Evolutionary conservation across 371 early-diverging fungal genomes (phyloP).

Genomic region (Gilbertella persicaria): DNA sequence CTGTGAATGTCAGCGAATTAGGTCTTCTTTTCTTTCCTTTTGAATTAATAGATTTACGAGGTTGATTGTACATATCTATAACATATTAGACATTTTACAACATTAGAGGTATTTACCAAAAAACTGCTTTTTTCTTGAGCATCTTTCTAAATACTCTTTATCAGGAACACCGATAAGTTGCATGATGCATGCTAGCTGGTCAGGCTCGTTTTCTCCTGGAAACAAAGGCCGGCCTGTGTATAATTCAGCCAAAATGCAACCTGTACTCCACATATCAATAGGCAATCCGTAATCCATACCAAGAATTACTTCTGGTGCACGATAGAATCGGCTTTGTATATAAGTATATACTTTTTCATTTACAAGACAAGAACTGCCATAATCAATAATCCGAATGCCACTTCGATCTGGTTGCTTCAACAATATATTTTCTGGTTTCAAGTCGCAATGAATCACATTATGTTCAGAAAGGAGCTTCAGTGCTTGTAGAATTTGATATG

Average conservation of each 20-base stretch:
- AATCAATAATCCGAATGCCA: conserved; percentile 90
- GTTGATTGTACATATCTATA: conserved; percentile 65
- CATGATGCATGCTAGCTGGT: conserved; percentile 94
- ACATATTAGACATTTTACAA: not conserved
- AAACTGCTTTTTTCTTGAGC: conserved; percentile 79
- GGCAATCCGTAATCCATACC: conserved; percentile 84
- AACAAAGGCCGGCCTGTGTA: conserved; percentile 88
- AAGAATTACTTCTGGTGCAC: conserved; percentile 95
- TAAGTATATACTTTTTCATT: conserved; percentile 86
- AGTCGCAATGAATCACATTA: conserved; percentile 92
- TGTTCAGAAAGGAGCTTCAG: conserved; percentile 66
- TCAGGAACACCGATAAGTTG: conserved; percentile 88
- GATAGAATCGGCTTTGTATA: conserved; percentile 96
- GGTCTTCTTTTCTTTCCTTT: conserved; percentile 86
- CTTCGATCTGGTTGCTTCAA: conserved; percentile 55
- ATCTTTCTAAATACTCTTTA: conserved; percentile 71
- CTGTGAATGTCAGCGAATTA: conserved; percentile 67
- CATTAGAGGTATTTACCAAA: conserved; percentile 64
- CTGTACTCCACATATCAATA: conserved; percentile 99
- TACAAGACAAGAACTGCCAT: conserved; percentile 84
- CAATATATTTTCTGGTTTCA: conserved; percentile 92
- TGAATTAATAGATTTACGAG: conserved; percentile 73
- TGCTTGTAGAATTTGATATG: conserved; percentile 81
- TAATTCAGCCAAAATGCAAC: conserved; percentile 97
- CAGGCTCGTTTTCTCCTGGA: conserved; percentile 96